Percentiles rank a stretch among this genome's conserved stretches.
These are phyloP conservation scores for Heterobasidion annosum DNA, from an alignment of 1,284 basidiomycete species.

Conservation along the genomic window DNA sequence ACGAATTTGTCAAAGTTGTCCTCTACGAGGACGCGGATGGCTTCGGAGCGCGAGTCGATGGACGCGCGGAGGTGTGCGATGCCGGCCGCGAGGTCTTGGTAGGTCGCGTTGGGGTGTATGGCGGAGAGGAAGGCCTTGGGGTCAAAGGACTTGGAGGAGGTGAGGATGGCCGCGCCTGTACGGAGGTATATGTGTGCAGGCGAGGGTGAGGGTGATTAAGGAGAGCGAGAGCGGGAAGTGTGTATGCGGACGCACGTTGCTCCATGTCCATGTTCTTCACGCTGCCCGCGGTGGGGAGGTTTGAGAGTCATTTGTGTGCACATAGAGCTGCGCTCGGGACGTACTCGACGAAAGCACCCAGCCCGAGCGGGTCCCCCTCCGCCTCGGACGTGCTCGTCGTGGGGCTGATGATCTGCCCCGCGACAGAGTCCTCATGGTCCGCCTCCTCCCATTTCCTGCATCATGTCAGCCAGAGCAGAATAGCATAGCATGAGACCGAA, in stretches of 20 bases:
- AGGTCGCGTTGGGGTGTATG: constrained; percentile 94
- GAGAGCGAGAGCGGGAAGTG: not conserved
- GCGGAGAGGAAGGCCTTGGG: constrained; percentile 89
- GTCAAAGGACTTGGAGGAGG: constrained; percentile 93
- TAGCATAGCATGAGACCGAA: constrained; percentile 9
- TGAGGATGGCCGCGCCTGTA: constrained; percentile 70
- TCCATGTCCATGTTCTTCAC: constrained; percentile 63
- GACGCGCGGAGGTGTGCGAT: constrained; percentile 65
- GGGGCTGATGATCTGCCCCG: constrained; percentile 46
- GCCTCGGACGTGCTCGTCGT: constrained; percentile 28
- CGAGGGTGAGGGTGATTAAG: not conserved
- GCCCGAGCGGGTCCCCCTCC: constrained; percentile 59
- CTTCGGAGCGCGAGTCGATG: constrained; percentile 86
- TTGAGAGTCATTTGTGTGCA: no score
- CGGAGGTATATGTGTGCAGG: constrained; percentile 1
- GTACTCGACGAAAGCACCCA: constrained; percentile 56
- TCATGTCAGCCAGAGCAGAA: no score
- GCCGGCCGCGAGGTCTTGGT: constrained; percentile 80
- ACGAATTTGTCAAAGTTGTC: constrained; percentile 99
- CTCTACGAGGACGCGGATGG: constrained; percentile 90
- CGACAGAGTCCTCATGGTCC: constrained; percentile 66
- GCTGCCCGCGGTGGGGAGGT: constrained; percentile 23
- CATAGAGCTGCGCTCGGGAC: constrained; percentile 16
- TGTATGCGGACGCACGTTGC: constrained; percentile 41
- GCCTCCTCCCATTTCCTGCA: constrained; percentile 73